Evolutionary conservation across 2,329 filamentous ascomycete species (phyloP), one percentile per base, ranked within the genome.

Genomic region (Coniochaeta sp.): DNA sequence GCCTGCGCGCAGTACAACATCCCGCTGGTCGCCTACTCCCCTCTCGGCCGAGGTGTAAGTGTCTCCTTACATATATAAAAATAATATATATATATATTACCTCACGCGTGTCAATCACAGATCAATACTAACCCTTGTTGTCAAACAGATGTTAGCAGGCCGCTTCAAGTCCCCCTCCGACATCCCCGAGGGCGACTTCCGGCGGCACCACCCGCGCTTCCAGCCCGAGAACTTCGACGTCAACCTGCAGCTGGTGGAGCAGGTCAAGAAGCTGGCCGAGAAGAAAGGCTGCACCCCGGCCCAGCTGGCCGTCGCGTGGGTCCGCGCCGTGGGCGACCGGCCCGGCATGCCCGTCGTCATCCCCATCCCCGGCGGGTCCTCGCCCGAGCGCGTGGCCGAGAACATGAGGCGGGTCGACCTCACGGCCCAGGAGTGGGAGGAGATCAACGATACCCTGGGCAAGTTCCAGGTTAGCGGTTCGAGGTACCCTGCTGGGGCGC

Each of bases 291-390:
- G 79, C 67, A 88, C 84, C 0, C 69, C 82, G 4, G 79, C 80
- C 1, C 88, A 91, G 73, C 75, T 91, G 31, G 88, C 87, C 16
- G 76, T 91, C 59, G 81, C 79, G 58, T 92, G 88, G 87, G 72
- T 85, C 2, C 66, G 78, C 52, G 72, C 77, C 1, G 73, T 85
- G 44, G 80, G 77, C 47, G 74, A 72, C 58, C 76, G 74, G 38
- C 76, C 80, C 6, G 83, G 81, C 43, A 78, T 82, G 78, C 82
- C 81, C 24, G 71, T 67, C 17, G 81, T 89, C 62, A 81, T 90
- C 58, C 86, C 87, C 6, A 89, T 90, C 62, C 88, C 87, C 0
- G 87, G 87, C 2, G 82, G 87, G 9, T 83, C 82, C 0, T 84
- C 78, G 5, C 74, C 73, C 11, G 77, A 74, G 40, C 77, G 86